These are phyloP conservation scores for Chlamydomonas applanata DNA, from an alignment of 139 green algal species.

Conservation along the genomic window DNA sequence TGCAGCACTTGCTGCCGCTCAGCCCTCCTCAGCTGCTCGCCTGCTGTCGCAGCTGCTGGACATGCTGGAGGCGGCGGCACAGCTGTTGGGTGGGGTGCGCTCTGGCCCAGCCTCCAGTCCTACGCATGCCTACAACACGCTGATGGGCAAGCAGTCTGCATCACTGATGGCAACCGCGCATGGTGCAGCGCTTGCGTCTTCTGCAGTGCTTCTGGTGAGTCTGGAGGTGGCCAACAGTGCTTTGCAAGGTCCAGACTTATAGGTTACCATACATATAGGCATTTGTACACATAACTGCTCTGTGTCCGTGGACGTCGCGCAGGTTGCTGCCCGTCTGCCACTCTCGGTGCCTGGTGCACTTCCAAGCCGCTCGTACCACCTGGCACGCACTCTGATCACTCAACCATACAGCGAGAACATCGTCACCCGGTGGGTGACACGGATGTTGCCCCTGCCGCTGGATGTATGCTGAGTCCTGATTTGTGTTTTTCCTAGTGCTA, in stretches of 20 bases:
- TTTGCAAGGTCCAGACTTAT: too few relatives aligned
- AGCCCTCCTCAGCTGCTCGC: slow-evolving; percentile 49
- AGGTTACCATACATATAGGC: too few relatives aligned
- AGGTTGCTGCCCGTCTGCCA: slow-evolving; percentile 39
- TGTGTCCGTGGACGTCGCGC: background rate
- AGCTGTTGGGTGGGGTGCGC: slow-evolving; percentile 6
- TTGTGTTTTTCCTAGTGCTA: too few relatives aligned
- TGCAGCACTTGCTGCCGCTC: slow-evolving; percentile 59
- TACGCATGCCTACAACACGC: background rate
- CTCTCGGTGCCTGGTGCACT: slow-evolving; percentile 67
- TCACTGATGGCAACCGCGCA: slow-evolving; percentile 61
- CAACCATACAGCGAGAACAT: slow-evolving; percentile 19
- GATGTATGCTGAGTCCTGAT: too few relatives aligned
- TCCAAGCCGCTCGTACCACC: slow-evolving; percentile 34
- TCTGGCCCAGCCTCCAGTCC: background rate
- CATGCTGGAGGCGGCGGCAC: slow-evolving; percentile 20
- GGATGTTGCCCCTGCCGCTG: too few relatives aligned
- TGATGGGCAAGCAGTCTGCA: slow-evolving; percentile 23
- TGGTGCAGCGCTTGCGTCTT: slow-evolving; percentile 55
- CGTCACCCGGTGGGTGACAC: background rate
- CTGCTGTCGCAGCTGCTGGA: slow-evolving; percentile 44
- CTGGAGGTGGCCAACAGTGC: too few relatives aligned
- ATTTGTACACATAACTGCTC: too few relatives aligned
- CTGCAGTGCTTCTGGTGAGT: slow-evolving; percentile 59
- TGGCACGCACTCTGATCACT: slow-evolving; percentile 55